These are phyloP conservation scores for Combretum micranthum DNA, from an alignment of 345 rosid genomes.

Conservation along the genomic window DNA sequence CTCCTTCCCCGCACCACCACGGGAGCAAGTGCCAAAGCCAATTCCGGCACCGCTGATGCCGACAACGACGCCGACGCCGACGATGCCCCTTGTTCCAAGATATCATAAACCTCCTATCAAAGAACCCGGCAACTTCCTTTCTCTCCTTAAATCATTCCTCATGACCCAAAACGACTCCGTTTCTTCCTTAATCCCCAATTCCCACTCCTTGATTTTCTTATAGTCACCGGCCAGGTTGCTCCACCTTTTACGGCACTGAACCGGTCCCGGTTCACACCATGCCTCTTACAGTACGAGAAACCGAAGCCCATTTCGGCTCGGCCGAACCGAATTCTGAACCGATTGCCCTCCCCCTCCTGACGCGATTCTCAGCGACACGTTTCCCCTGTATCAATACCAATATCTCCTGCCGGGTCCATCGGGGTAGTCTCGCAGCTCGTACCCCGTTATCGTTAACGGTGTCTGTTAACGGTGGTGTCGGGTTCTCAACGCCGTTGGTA, in stretches of 20 bases:
- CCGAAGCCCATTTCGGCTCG: constrained; percentile 95
- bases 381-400: constrained; percentile 93
- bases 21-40: constrained; percentile 16
- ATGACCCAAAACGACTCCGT: constrained; percentile 91
- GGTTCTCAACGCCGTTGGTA: constrained; percentile 31
- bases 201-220: constrained; percentile 98
- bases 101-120: constrained; percentile 89
- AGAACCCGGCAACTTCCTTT: constrained; percentile 89
- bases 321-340: constrained; percentile 54
- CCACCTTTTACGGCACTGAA: constrained; percentile 98
- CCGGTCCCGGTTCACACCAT: constrained; percentile 92
- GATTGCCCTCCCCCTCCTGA: constrained; percentile 57
- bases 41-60: constrained; percentile 15
- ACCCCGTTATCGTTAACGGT: constrained; percentile 44
- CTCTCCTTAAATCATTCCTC: constrained; percentile 85
- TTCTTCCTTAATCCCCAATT: constrained; percentile 49
- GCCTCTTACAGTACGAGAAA: constrained; percentile 83
- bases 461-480: constrained; percentile 25
- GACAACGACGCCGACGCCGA: constrained; percentile 15
- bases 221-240: constrained; percentile 95
- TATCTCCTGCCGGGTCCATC: constrained; percentile 98
- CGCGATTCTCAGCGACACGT: constrained; percentile 83
- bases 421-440: constrained; percentile 75
- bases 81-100: constrained; percentile 49
- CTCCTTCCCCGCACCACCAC: constrained; percentile 9